Evolutionary conservation across 1,284 basidiomycete species (phyloP).

Genomic region (Abortiporus biennis): DNA sequence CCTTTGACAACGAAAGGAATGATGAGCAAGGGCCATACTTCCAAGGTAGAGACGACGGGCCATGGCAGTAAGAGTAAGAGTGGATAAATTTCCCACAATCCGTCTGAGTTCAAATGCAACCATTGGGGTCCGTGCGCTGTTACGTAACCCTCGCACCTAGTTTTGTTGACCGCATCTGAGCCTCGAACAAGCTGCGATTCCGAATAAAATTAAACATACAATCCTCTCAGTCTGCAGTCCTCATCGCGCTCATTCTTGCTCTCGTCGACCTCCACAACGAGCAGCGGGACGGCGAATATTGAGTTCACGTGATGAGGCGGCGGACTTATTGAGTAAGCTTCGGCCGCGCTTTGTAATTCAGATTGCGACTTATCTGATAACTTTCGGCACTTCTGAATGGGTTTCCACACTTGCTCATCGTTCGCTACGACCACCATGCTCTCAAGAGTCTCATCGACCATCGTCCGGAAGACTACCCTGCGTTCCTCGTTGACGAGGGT

Average conservation of each 20-base stretch:
- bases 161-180: too few relatives aligned
- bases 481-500: slow-evolving; percentile 15
- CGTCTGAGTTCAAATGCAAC: slow-evolving; percentile 2
- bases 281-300: neutral
- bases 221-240: neutral
- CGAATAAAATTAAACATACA: too few relatives aligned
- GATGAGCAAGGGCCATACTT: slow-evolving; percentile 41
- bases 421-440: slow-evolving; percentile 51
- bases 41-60: slow-evolving; percentile 80
- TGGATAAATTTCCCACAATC: slow-evolving; percentile 11
- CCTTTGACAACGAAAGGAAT: neutral
- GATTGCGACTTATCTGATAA: slow-evolving; percentile 24
- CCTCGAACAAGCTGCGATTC: too few relatives aligned
- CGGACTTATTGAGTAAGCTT: neutral
- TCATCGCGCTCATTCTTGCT: neutral
- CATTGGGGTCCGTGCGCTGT: slow-evolving; percentile 3
- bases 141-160: neutral
- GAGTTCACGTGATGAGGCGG: neutral
- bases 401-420: slow-evolving; percentile 14
- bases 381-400: neutral
- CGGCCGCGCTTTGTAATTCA: neutral
- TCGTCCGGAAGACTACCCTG: slow-evolving; percentile 28
- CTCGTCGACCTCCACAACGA: neutral
- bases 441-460: slow-evolving; percentile 43
- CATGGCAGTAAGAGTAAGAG: slow-evolving; percentile 51